A percentile compares a stretch with the other conserved stretches of the same genome.
These are phyloP conservation scores for Geum urbanum DNA, from an alignment of 306 rosid species.

Conservation along the genomic window DNA sequence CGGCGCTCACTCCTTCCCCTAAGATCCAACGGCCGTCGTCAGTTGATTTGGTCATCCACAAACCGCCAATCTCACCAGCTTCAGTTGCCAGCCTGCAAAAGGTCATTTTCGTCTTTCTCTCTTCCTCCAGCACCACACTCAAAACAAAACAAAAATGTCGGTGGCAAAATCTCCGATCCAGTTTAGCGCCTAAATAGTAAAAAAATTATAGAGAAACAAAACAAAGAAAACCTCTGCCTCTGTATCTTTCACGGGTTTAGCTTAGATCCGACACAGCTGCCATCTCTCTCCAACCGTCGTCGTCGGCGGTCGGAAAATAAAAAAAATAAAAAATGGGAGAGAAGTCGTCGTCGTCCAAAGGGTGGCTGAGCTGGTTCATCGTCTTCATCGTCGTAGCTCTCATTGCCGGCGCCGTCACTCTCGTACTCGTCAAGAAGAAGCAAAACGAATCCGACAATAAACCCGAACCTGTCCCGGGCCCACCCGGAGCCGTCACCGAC, in stretches of 20 bases:
- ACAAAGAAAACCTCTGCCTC: too few relatives aligned
- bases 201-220: too few relatives aligned
- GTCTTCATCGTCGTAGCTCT: slow-evolving; percentile 52
- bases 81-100: neutral
- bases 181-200: too few relatives aligned
- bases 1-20: slow-evolving; percentile 20
- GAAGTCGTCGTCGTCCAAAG: slow-evolving; percentile 51
- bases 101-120: slow-evolving; percentile 1
- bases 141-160: neutral
- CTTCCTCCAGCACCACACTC: neutral
- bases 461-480: slow-evolving; percentile 66
- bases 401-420: slow-evolving; percentile 49
- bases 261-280: too few relatives aligned
- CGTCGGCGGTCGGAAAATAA: neutral
- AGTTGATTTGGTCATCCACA: neutral
- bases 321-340: slow-evolving; percentile 39
- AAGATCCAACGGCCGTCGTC: slow-evolving; percentile 12
- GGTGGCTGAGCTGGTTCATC: slow-evolving; percentile 64
- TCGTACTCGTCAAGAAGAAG: slow-evolving; percentile 44
- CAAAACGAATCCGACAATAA: slow-evolving; percentile 30
- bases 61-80: neutral
- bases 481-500: slow-evolving; percentile 63
- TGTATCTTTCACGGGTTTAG: too few relatives aligned
- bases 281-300: too few relatives aligned
- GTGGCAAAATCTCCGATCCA: neutral